Conservation (phyloP, 805 yeast species). For the Lipomyces sp. region DNA sequence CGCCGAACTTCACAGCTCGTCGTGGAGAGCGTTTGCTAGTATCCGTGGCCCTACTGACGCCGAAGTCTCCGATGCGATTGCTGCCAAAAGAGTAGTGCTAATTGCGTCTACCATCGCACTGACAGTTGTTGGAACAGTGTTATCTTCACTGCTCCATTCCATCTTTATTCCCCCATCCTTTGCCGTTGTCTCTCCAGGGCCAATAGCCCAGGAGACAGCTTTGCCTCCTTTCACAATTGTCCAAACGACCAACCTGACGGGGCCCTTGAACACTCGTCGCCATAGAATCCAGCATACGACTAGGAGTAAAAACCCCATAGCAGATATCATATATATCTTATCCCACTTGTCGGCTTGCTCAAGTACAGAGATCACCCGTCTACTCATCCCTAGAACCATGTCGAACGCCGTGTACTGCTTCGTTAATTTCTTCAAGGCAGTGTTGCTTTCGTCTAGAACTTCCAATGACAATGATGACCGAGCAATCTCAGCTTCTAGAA, state of each 20-base stretch:
- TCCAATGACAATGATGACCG: conserved; percentile 47
- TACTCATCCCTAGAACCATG: conserved; percentile 46
- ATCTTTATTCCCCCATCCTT: background rate
- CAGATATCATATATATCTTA: conserved; percentile 46
- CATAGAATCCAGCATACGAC: conserved; percentile 48
- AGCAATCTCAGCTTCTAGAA: conserved; percentile 49
- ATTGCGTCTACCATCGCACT: background rate
- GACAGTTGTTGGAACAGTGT: background rate
- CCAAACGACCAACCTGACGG: conserved; percentile 37
- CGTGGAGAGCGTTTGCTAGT: background rate
- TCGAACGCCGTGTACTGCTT: conserved; percentile 48
- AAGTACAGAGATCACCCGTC: conserved; percentile 45
- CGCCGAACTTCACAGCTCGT: background rate
- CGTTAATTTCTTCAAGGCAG: conserved; percentile 44
- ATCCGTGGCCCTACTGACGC: background rate
- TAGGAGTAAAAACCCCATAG: conserved; percentile 47
- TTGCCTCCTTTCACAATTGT: conserved; percentile 23
- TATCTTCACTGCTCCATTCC: background rate
- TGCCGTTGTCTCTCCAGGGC: background rate
- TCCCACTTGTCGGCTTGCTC: conserved; percentile 51
- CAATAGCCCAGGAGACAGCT: conserved; percentile 23
- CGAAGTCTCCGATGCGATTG: background rate
- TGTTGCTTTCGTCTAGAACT: conserved; percentile 48
- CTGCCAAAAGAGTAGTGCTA: background rate
- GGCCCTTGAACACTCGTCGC: conserved; percentile 48